Evolutionary conservation across 2,329 filamentous ascomycete species (phyloP).

Genomic region (Epichloe scottii): DNA sequence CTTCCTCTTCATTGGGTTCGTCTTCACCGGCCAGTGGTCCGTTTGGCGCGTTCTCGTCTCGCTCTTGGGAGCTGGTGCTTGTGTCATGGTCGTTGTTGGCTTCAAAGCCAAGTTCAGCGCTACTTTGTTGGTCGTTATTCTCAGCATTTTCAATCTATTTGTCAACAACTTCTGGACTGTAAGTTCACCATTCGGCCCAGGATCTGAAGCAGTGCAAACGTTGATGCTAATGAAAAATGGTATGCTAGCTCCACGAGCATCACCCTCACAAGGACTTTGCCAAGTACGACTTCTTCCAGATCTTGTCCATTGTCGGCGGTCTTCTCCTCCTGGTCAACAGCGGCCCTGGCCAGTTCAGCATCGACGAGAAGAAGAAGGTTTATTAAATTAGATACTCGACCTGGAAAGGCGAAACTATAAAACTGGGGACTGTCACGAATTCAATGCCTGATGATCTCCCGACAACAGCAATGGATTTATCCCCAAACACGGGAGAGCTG

Average conservation of each 20-base stretch:
- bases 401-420: background rate
- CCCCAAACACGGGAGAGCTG: background rate
- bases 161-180: conserved; percentile 99
- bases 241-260: conserved; percentile 71
- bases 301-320: conserved; percentile 93
- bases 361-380: conserved; percentile 99
- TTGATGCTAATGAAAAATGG: background rate
- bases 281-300: conserved; percentile 99
- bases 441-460: conserved; percentile 9
- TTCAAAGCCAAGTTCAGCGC: conserved; percentile 99
- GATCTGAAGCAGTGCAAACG: background rate
- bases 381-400: conserved; percentile 44
- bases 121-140: conserved; percentile 83
- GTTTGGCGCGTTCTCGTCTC: conserved; percentile 79
- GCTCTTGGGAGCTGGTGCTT: conserved; percentile 74
- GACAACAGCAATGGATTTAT: background rate
- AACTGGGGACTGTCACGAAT: background rate
- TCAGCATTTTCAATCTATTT: conserved; percentile 91
- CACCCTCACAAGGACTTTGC: conserved; percentile 99
- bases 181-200: conserved; percentile 25
- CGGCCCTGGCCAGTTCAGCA: conserved; percentile 92
- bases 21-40: conserved; percentile 89
- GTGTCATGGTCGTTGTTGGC: conserved; percentile 95
- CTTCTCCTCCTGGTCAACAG: conserved; percentile 96
- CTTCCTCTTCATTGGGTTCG: conserved; percentile 94